Evolutionary conservation across 352 stramenopile genomes (phyloP).

Genomic region (Elongisporangium undulatum): DNA sequence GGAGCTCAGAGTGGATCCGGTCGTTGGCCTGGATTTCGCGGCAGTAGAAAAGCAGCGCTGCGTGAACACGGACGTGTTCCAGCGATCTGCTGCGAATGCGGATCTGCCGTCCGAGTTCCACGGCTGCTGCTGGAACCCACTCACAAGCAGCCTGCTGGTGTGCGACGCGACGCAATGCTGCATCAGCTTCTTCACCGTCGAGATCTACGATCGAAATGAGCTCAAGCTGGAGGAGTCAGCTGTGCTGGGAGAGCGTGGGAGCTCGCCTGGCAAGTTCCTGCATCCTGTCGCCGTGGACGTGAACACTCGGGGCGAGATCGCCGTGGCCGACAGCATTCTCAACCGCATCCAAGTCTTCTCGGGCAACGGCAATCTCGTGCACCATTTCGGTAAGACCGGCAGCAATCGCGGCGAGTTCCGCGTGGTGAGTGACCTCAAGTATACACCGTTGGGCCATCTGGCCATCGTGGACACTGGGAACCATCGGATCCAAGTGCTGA

Average conservation of each 20-base stretch:
- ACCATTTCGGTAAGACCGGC: conserved; percentile 43
- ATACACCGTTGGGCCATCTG: conserved; percentile 39
- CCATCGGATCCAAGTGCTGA: conserved; percentile 54
- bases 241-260: conserved; percentile 18
- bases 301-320: conserved; percentile 45
- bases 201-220: conserved; percentile 14
- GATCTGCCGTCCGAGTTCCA: conserved; percentile 4
- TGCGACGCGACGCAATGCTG: conserved; percentile 39
- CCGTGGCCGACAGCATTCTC: conserved; percentile 48
- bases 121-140: conserved; percentile 44
- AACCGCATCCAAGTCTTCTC: conserved; percentile 58
- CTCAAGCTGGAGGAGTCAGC: conserved; percentile 6
- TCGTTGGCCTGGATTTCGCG: neutral
- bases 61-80: neutral
- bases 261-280: conserved; percentile 37
- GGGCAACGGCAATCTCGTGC: conserved; percentile 33
- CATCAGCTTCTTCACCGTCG: conserved; percentile 21
- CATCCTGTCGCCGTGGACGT: conserved; percentile 46
- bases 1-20: neutral
- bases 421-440: conserved; percentile 42
- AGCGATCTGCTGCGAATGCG: neutral
- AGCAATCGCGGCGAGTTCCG: conserved; percentile 41
- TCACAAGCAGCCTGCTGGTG: conserved; percentile 42
- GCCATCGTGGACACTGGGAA: conserved; percentile 53
- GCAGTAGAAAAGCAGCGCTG: neutral